phyloP scores from a whole-genome alignment of 441 rosid species.

The Euphorbia celastroides region DNA sequence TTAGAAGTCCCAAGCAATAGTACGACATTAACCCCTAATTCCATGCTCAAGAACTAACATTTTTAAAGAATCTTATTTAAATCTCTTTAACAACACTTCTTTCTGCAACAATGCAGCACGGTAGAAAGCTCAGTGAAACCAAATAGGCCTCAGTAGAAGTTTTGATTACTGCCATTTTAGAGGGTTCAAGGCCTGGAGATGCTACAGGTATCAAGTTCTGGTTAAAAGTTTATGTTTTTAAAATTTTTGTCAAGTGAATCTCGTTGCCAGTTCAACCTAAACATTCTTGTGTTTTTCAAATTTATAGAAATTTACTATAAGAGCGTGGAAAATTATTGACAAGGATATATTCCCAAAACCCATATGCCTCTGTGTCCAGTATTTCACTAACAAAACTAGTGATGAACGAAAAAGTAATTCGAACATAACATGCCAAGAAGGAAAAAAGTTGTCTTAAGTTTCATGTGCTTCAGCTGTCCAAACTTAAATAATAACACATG shows the following conservation, averaged over 20 bases:
- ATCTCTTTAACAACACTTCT: too few species aligned
- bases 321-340: background rate
- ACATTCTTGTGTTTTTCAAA: background rate
- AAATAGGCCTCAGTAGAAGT: too few species aligned
- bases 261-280: too few species aligned
- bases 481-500: conserved; percentile 7
- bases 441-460: conserved; percentile 8
- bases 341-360: background rate
- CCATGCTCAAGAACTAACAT: background rate
- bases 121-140: too few species aligned
- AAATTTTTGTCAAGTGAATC: background rate
- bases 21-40: background rate
- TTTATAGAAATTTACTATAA: background rate
- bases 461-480: conserved; percentile 10
- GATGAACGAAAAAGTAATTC: conserved; percentile 22
- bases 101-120: too few species aligned
- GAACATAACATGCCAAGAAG: conserved; percentile 22
- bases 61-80: background rate
- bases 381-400: conserved; percentile 22
- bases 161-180: background rate
- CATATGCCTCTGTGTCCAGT: conserved; percentile 8
- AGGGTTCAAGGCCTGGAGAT: background rate
- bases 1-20: too few species aligned
- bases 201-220: background rate
- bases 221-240: background rate